These are phyloP conservation scores for Phytophthora sansomeana DNA, from an alignment of 352 stramenopile genomes.

Conservation along the genomic window DNA sequence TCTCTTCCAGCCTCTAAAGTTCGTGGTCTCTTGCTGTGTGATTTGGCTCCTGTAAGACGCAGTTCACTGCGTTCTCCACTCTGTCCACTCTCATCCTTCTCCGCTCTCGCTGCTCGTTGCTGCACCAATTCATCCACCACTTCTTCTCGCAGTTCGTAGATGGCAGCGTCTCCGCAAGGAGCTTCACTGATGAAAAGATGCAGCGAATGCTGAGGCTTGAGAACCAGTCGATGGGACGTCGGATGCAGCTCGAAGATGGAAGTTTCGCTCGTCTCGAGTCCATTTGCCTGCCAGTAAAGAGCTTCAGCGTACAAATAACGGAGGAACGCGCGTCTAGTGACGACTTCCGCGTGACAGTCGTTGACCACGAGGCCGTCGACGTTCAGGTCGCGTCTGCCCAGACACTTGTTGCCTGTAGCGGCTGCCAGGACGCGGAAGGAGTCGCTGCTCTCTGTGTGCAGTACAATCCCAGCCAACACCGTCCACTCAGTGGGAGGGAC, in stretches of 20 bases:
- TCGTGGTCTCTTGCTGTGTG: constrained; percentile 39
- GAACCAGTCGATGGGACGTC: constrained; percentile 43
- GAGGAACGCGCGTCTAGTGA: constrained; percentile 87
- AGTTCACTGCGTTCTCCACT: constrained; percentile 47
- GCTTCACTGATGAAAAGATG: constrained; percentile 94
- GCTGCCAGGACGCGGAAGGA: constrained; percentile 56
- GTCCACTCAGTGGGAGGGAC: constrained; percentile 62
- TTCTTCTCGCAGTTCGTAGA: constrained; percentile 87
- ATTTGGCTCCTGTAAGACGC: constrained; percentile 73
- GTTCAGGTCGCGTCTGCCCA: constrained; percentile 73
- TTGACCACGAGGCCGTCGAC: constrained; percentile 85
- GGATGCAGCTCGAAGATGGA: constrained; percentile 61
- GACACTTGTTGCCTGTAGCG: constrained; percentile 83
- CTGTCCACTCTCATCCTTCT: constrained; percentile 12
- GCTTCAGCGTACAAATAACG: constrained; percentile 89
- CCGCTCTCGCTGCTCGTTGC: constrained; percentile 41
- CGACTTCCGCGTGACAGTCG: constrained; percentile 94
- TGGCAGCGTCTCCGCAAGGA: constrained; percentile 94
- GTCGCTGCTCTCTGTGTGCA: constrained; percentile 27
- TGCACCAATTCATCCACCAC: constrained; percentile 72
- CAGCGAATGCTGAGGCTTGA: constrained; percentile 73
- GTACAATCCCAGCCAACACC: constrained; percentile 66
- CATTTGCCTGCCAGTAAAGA: constrained; percentile 40
- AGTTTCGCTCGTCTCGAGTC: constrained; percentile 14
- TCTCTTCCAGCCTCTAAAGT: neutral